Percentiles rank a stretch among this genome's conserved stretches.
Evolutionary conservation across 176 grass and related monocot genomes (phyloP).

Genomic region (Bolboschoenus planiculmis): DNA sequence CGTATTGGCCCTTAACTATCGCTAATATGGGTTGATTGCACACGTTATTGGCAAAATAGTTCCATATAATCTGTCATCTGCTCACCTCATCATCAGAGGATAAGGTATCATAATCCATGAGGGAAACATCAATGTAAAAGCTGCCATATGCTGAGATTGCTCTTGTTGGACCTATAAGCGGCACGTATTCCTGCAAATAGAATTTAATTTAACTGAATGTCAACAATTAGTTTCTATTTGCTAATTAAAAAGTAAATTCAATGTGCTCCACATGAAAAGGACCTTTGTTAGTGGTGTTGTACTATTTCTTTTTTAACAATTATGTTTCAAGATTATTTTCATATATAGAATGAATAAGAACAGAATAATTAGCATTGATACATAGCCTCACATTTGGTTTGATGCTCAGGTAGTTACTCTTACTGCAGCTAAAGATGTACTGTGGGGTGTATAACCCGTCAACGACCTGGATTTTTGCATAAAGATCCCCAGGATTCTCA

Average conservation of each 20-base stretch:
- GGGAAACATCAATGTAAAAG: slow-evolving; percentile 19
- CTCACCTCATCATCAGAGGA: slow-evolving; percentile 23
- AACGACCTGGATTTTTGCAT: slow-evolving; percentile 12
- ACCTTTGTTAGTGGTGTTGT: no score
- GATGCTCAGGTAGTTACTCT: background rate
- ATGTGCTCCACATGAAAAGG: background rate
- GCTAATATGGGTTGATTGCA: slow-evolving; percentile 11
- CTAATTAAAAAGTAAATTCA: background rate
- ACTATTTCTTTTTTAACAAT: background rate
- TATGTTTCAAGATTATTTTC: background rate
- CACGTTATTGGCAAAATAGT: slow-evolving; percentile 13
- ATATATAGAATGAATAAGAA: background rate
- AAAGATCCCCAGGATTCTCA: slow-evolving; percentile 26
- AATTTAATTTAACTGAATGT: background rate
- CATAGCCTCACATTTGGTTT: background rate
- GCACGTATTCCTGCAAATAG: background rate
- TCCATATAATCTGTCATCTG: slow-evolving; percentile 2
- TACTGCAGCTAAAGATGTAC: slow-evolving; percentile 8
- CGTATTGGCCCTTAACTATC: slow-evolving; percentile 11
- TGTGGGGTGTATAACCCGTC: background rate
- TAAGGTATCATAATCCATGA: slow-evolving; percentile 21
- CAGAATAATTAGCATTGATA: background rate
- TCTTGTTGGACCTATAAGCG: slow-evolving; percentile 28
- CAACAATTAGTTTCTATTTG: background rate
- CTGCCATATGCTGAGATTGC: slow-evolving; percentile 20